Percentiles rank a stretch among this genome's conserved stretches.
Evolutionary conservation across 305 asterid species (phyloP).

Genomic region (Striga hermonthica): DNA sequence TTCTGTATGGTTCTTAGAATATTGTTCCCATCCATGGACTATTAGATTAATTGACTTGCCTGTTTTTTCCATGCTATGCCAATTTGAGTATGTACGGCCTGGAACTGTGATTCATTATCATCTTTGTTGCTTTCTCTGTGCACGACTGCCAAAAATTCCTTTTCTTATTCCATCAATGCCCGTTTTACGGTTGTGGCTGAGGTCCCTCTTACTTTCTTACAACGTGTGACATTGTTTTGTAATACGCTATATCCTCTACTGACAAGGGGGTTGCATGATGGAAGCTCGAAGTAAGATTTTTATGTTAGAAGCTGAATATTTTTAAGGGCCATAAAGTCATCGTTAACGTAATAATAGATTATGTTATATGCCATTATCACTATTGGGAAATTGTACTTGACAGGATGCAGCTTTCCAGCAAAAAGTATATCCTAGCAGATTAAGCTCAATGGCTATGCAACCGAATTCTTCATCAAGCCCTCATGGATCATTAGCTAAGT

Average conservation of each 20-base stretch:
- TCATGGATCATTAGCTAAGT: conserved; percentile 55
- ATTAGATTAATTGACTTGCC: conserved; percentile 5
- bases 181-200: neutral
- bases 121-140: conserved; percentile 1
- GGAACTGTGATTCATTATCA: neutral
- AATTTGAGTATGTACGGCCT: neutral
- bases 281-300: conserved; percentile 15
- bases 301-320: neutral
- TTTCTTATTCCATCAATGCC: neutral
- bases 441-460: conserved; percentile 59
- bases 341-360: conserved; percentile 5
- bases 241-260: neutral
- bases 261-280: neutral
- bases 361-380: conserved; percentile 3
- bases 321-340: conserved; percentile 1
- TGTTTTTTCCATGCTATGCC: neutral
- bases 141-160: neutral
- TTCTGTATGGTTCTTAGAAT: neutral
- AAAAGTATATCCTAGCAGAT: conserved; percentile 64
- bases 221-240: conserved; percentile 1
- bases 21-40: neutral
- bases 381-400: conserved; percentile 27
- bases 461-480: conserved; percentile 48
- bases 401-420: conserved; percentile 60
- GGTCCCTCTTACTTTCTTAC: neutral